A percentile compares a stretch with the other conserved stretches of the same genome.
Conservation (phyloP, 768 basidiomycete species). For the Epithele typhae region DNA sequence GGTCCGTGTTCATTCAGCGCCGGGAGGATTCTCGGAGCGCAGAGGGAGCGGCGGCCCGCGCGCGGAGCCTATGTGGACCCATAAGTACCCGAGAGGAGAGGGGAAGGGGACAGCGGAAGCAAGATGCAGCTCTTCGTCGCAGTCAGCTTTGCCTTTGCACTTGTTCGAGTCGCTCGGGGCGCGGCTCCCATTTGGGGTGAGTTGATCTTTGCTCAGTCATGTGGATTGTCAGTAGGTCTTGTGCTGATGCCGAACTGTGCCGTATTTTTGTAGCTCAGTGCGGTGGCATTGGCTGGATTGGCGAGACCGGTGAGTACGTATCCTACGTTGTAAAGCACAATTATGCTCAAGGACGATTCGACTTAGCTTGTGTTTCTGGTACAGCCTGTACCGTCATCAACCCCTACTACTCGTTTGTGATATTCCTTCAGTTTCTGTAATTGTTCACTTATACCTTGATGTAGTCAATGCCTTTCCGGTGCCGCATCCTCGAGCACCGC, state of each 20-base stretch:
- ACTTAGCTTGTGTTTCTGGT: constrained; percentile 16
- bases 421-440: too few species aligned
- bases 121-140: constrained; percentile 16
- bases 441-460: too few species aligned
- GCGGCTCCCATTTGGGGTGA: constrained; percentile 16
- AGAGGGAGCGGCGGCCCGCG: not conserved
- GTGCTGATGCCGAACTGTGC: not conserved
- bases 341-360: too few species aligned
- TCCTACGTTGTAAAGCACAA: too few species aligned
- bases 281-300: constrained; percentile 21
- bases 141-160: constrained; percentile 9
- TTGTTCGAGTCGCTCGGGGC: constrained; percentile 1
- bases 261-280: constrained; percentile 13
- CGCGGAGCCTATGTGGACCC: not conserved
- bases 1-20: constrained; percentile 1
- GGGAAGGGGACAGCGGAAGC: not conserved
- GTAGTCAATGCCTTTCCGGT: constrained; percentile 15
- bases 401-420: constrained; percentile 18
- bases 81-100: not conserved
- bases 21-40: constrained; percentile 12
- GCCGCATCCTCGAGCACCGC: constrained; percentile 2
- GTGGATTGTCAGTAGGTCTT: too few species aligned
- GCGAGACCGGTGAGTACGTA: constrained; percentile 17
- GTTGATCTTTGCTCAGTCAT: not conserved
- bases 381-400: constrained; percentile 14